Base-by-base conservation (phyloP, 148 eudicot genomes). In the Silene latifolia region DNA sequence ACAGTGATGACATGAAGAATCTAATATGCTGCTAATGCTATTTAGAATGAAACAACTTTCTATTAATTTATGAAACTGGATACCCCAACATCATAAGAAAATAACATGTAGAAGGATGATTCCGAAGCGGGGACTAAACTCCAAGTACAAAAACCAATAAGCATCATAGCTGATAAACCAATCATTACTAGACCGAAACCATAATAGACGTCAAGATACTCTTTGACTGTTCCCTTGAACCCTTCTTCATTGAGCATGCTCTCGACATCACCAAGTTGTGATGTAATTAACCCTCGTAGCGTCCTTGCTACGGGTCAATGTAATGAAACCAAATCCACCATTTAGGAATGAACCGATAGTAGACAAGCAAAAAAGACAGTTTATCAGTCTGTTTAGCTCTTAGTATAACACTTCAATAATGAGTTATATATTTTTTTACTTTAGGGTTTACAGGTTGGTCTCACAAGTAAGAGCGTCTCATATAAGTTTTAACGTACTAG, bases 291-390 rank as follows among this genome's bases (percentile, higher is more conserved):
- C 25, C 98, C 98, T 2, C 86, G 84, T 68, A 93, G 66, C 6
- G 91, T 87, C 97, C 97, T 89, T 19, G 97, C 79, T 14, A 93
- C 81, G 8, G 98, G 98, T 86, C 74, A n/a, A 91, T 78, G 78
- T 89, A 93, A 77, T 93, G 89, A 81, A 89, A 89, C 98, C 98
- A 91, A 29, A 91, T 79, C 98, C 98, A 93, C 97, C 98, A 93
- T 39, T 67, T 85, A 4, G 98, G 95, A 72, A 93, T 93, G 24
- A 51, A 64, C 98, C 91, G 82, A 74, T 42, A 51, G 35, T 8
- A 70, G 42, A 53, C 11, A 51, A 8, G 15, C 56, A 3, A 69
- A 53, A 27, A 15, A 23, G 61, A 19, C 42, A 2, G 42, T 15
- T 70, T 53, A 70, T 70, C 20, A 25, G 44, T 51, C 13, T 54